Conservation (phyloP, 2,329 filamentous ascomycete genomes). For the Graphiopsis chlorocephala region DNA sequence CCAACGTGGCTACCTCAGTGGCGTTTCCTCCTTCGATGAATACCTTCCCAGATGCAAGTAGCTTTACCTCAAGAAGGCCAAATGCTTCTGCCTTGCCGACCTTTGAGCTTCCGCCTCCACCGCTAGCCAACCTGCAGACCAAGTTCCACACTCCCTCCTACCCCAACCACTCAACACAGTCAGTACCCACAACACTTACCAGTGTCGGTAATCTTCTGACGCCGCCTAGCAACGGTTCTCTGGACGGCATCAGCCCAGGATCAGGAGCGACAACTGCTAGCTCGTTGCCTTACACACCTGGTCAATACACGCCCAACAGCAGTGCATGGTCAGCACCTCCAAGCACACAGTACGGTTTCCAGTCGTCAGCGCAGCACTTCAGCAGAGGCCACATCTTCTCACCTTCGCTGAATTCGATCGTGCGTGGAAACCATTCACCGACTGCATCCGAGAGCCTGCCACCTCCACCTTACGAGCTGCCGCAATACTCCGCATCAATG, state of each 20-base stretch:
- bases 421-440: slow-evolving; percentile 58
- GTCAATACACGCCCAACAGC: slow-evolving; percentile 57
- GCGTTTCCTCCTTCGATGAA: slow-evolving; percentile 61
- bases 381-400: slow-evolving; percentile 55
- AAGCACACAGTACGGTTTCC: slow-evolving; percentile 55
- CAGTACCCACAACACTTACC: slow-evolving; percentile 42
- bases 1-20: slow-evolving; percentile 62
- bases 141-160: slow-evolving; percentile 48
- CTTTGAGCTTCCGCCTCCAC: slow-evolving; percentile 67
- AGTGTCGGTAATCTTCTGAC: slow-evolving; percentile 63
- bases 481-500: slow-evolving; percentile 56
- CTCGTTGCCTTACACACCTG: slow-evolving; percentile 36
- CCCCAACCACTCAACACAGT: slow-evolving; percentile 41
- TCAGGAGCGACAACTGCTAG: slow-evolving; percentile 53
- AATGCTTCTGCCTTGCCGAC: slow-evolving; percentile 66
- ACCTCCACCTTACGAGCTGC: slow-evolving; percentile 64
- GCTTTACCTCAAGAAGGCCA: slow-evolving; percentile 68
- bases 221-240: slow-evolving; percentile 57
- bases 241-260: slow-evolving; percentile 62
- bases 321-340: slow-evolving; percentile 51
- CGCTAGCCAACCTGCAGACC: slow-evolving; percentile 48
- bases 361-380: slow-evolving; percentile 47
- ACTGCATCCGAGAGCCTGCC: slow-evolving; percentile 61
- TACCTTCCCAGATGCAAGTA: slow-evolving; percentile 60
- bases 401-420: slow-evolving; percentile 53